A percentile compares a stretch with the other conserved stretches of the same genome.
Evolutionary conservation across 306 rosid genomes (phyloP).

Genomic region (Sechiopsis laciniata): DNA sequence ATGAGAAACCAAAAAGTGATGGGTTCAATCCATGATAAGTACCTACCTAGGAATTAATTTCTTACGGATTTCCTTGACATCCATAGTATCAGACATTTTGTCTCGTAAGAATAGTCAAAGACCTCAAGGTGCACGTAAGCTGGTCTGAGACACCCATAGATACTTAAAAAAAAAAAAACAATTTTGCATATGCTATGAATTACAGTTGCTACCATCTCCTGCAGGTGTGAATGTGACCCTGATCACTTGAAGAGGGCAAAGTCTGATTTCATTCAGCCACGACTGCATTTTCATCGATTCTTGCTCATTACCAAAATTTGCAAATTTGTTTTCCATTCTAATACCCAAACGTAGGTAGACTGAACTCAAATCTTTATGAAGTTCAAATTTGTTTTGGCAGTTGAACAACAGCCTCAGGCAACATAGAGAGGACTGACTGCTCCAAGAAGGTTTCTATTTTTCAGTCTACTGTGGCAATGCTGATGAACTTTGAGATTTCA

Average conservation of each 20-base stretch:
- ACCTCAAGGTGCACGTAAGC: too few relatives aligned
- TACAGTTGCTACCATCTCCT: not conserved
- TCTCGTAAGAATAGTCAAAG: too few relatives aligned
- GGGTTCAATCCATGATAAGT: too few relatives aligned
- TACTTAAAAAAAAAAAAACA: too few relatives aligned
- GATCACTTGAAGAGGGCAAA: not conserved
- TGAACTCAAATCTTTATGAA: not conserved
- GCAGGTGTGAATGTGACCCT: constrained; percentile 12
- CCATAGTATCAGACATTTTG: too few relatives aligned
- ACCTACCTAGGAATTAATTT: too few relatives aligned
- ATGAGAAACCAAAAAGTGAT: too few relatives aligned
- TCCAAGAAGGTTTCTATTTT: not conserved
- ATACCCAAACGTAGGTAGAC: not conserved
- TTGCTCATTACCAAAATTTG: constrained; percentile 3
- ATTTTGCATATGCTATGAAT: not conserved
- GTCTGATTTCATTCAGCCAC: constrained; percentile 5
- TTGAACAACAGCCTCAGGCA: constrained; percentile 14
- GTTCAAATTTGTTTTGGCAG: constrained; percentile 7
- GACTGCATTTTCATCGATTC: not conserved
- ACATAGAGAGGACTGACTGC: not conserved
- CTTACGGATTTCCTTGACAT: too few relatives aligned
- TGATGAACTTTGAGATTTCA: not conserved
- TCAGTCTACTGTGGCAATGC: not conserved
- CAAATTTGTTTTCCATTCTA: not conserved
- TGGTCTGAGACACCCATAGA: too few relatives aligned